Evolutionary conservation across 1,139 yeast species (phyloP), one percentile per base, ranked within the genome.

Genomic region (Candida glucosophila): DNA sequence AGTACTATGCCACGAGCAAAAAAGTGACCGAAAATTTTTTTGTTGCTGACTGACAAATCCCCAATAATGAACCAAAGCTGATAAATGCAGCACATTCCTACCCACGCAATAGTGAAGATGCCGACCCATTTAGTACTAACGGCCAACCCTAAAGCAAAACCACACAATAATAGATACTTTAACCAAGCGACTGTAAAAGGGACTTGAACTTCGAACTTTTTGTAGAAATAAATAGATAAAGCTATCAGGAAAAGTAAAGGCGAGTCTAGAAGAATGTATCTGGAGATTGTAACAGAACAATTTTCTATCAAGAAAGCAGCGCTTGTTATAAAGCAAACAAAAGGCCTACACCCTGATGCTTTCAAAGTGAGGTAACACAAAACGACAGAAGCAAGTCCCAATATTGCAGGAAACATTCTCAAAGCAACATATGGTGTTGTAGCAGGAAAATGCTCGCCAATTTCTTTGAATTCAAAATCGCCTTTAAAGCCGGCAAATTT

Each of bases 101-200:
- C 73, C 97, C 98, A 92, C 6, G 82, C 86, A 38, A 88, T 55
- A 20, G 98, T 90, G 65, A 90, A 90, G 24, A 90, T 60, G 28
- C 98, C 99, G 25, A 90, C 97, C 97, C 98, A 90, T 53, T 92
- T 92, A 23, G 95, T 77, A 22, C 88, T 74, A 17, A 80, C 64
- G 3, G 97, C 90, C 31, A 92, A 73, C 25, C 98, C 99, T 29
- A 92, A 63, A 11, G 80, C 80, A 27, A 85, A 55, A 34, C 94
- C 95, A 20, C 93, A 74, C 22, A 83, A 68, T 14, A 79, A 30
- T 46, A 92, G 59, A 30, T 78, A 65, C 44, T 74, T 73, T 56
- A 60, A 80, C 88, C 96, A 86, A 27, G 56, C 59, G 25, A 56
- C 48, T 12, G 81, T 43, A 48, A 82, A 77, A 10, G 94, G 85